Evolutionary conservation across 441 rosid species (phyloP).

Genomic region (Aleurites moluccanus): DNA sequence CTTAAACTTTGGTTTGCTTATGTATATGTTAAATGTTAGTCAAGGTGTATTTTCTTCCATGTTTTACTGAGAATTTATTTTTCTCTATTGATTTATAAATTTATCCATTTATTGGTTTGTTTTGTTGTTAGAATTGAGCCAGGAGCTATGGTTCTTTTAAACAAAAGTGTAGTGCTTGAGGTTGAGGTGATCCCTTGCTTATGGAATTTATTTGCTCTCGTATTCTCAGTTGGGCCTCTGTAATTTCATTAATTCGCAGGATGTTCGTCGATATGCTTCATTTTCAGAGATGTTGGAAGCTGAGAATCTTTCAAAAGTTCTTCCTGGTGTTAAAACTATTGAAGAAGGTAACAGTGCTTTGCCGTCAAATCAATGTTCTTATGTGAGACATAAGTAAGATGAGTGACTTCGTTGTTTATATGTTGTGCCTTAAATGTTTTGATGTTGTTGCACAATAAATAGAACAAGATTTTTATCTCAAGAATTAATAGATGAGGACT

Average conservation of each 20-base stretch:
- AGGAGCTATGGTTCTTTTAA: slow-evolving; percentile 54
- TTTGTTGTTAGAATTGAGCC: slow-evolving; percentile 47
- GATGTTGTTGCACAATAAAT: neutral
- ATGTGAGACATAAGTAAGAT: neutral
- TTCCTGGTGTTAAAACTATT: slow-evolving; percentile 55
- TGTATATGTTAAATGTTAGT: neutral
- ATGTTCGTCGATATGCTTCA: slow-evolving; percentile 43
- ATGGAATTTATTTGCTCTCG: slow-evolving; percentile 15
- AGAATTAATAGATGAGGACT: neutral
- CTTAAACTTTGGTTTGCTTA: neutral
- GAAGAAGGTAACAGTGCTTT: slow-evolving; percentile 55
- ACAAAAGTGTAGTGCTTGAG: slow-evolving; percentile 58
- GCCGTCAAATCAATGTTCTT: neutral
- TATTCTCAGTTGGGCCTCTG: slow-evolving; percentile 5
- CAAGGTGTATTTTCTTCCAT: neutral
- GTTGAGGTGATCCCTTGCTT: slow-evolving; percentile 52
- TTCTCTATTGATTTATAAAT: neutral
- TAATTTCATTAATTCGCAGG: slow-evolving; percentile 45
- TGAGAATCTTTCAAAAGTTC: slow-evolving; percentile 57
- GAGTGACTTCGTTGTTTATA: neutral
- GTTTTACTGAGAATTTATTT: slow-evolving; percentile 1
- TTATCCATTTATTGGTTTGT: slow-evolving; percentile 14
- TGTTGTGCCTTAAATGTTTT: too few relatives aligned
- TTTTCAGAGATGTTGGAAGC: slow-evolving; percentile 61
- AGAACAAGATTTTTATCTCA: neutral